A percentile compares a stretch with the other conserved stretches of the same genome.
Conservation (phyloP, 768 basidiomycete species). For the Pholiota microspora region DNA sequence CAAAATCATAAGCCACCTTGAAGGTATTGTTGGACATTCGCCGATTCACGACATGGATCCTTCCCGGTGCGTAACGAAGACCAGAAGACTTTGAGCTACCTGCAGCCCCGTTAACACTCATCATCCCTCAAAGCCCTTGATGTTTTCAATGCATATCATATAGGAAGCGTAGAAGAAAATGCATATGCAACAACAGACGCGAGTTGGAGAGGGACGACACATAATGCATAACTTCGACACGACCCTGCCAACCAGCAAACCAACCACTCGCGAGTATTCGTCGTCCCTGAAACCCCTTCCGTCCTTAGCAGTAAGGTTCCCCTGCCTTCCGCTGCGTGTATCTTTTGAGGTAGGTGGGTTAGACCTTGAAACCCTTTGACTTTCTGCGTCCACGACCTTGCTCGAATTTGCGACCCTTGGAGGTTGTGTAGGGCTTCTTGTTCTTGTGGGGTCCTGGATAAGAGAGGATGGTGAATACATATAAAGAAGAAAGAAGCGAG, state of each 20-base stretch:
- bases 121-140: background rate
- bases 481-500: background rate
- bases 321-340: conserved; percentile 18
- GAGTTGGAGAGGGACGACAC: conserved; percentile 20
- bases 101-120: no score
- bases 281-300: conserved; percentile 7
- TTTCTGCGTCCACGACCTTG: conserved; percentile 98
- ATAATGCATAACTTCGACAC: conserved; percentile 36
- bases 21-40: no score
- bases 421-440: conserved; percentile 95
- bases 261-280: conserved; percentile 13
- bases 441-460: conserved; percentile 90
- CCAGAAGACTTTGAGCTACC: no score
- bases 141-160: conserved; percentile 20
- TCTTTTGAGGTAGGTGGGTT: conserved; percentile 34
- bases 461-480: background rate
- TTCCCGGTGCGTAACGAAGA: no score
- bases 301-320: conserved; percentile 3
- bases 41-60: no score
- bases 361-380: conserved; percentile 96
- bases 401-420: conserved; percentile 99
- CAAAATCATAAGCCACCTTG: no score
- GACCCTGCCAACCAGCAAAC: conserved; percentile 19
- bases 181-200: conserved; percentile 26
- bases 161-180: conserved; percentile 16